Base-by-base conservation (phyloP, 306 rosid species). In the Carpinus fangiana region DNA sequence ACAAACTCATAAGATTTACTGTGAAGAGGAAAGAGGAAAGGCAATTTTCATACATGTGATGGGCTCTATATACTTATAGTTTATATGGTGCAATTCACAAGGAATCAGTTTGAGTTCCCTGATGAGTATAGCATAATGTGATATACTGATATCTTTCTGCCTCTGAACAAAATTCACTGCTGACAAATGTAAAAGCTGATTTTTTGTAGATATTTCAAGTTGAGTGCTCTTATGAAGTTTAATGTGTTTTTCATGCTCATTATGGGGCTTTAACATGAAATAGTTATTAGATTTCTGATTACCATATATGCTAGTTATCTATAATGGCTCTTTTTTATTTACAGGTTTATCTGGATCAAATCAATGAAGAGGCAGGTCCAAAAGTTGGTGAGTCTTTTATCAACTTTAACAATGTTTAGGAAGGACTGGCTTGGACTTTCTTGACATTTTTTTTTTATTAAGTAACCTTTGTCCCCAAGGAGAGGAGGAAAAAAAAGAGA, bases 341-440 rank as follows among this genome's bases (percentile, higher is more conserved):
- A 48, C 86, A 90, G 95, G 93, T 62, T 59, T 86, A 76, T 81
- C 81, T 88, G 52, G 95, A 87, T 56, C 76, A 84, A 74, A 68
- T 59, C 79, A 82, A 80, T 54, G 91, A 87, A 62, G 86, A 78
- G 71, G 69, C 56, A 38, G 78, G 81, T 34, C 82, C 83, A 55
- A 88, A 85, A 83, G 75, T 78, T 76, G 95, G 92, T 85, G 55
- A 85, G 92, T 78, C 70, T 72, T 59, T 82, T 48, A 31, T 51
- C 59, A 64, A 18, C 41, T 67, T 9, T 18, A 17, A 67, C 17
- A 36, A 41, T 38, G 16, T 67, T 67, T 11, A 4, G 17, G 72
- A 67, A 41, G 18, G 72, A 20, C 72, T 10, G 7, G 23, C 72
- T 67, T n/a, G 14, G 43, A 18, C 12, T 43, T 67, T 67, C 23